Evolutionary conservation across 2,329 filamentous ascomycete species (phyloP).

Genomic region (Alternaria panax): DNA sequence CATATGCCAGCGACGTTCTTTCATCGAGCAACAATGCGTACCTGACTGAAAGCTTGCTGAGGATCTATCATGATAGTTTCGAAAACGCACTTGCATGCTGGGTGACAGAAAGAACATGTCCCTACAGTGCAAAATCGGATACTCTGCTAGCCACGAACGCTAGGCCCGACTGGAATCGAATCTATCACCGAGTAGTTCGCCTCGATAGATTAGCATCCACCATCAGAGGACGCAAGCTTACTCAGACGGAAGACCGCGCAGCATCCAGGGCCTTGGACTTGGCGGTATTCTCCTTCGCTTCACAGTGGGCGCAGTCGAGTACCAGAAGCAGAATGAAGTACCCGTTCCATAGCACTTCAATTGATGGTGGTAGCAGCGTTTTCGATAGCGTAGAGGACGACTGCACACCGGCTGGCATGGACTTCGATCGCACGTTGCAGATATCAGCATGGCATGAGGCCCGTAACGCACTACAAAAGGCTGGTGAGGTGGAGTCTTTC

Average conservation of each 20-base stretch:
- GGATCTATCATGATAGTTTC: slow-evolving; percentile 63
- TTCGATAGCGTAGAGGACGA: slow-evolving; percentile 15
- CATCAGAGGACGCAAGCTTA: slow-evolving; percentile 53
- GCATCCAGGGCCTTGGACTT: slow-evolving; percentile 58
- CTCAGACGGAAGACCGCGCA: slow-evolving; percentile 53
- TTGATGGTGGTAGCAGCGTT: slow-evolving; percentile 14
- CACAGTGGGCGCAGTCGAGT: slow-evolving; percentile 56
- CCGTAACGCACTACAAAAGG: slow-evolving; percentile 48
- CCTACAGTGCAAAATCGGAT: slow-evolving; percentile 52
- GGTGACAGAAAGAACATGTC: slow-evolving; percentile 62
- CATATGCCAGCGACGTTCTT: slow-evolving; percentile 40
- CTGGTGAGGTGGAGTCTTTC: slow-evolving; percentile 54
- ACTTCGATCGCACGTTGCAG: slow-evolving; percentile 51
- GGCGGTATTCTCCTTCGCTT: slow-evolving; percentile 62
- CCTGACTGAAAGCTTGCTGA: slow-evolving; percentile 56
- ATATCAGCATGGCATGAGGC: slow-evolving; percentile 55
- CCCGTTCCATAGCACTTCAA: slow-evolving; percentile 31
- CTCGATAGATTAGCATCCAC: slow-evolving; percentile 57
- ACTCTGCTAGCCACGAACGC: slow-evolving; percentile 41
- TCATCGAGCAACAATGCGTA: slow-evolving; percentile 48
- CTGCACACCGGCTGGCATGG: slow-evolving; percentile 2
- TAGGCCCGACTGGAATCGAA: slow-evolving; percentile 58
- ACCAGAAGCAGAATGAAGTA: slow-evolving; percentile 38
- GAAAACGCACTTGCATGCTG: slow-evolving; percentile 63
- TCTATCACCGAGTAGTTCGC: slow-evolving; percentile 59